Conservation (phyloP, 2,329 filamentous ascomycete species). For the Monilinia polystroma region DNA sequence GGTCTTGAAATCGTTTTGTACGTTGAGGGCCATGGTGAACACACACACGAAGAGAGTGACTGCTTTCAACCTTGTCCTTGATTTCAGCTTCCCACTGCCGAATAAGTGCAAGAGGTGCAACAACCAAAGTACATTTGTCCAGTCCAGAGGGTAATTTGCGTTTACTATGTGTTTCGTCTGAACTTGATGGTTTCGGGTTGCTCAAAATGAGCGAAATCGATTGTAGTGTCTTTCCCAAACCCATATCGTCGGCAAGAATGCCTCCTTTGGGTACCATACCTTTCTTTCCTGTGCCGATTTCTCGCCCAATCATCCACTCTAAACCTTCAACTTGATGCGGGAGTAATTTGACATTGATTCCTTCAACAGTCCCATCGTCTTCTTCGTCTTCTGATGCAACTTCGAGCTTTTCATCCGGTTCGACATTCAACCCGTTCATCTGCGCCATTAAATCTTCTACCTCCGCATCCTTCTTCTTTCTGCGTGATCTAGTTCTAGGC, state of each 20-base stretch:
- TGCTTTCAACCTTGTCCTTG: constrained; percentile 70
- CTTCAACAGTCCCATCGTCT: constrained; percentile 68
- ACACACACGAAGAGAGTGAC: constrained; percentile 73
- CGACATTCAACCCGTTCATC: constrained; percentile 46
- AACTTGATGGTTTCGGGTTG: constrained; percentile 68
- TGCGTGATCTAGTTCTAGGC: constrained; percentile 42
- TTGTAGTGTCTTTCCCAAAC: constrained; percentile 93
- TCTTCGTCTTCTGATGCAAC: constrained; percentile 46
- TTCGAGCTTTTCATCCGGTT: constrained; percentile 42
- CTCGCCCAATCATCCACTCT: constrained; percentile 91
- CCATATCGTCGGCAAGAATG: constrained; percentile 96
- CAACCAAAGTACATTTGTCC: constrained; percentile 80
- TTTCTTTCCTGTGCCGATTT: constrained; percentile 80
- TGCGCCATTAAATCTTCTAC: constrained; percentile 38
- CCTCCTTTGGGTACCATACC: constrained; percentile 84
- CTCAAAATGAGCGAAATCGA: constrained; percentile 84
- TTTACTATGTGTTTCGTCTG: constrained; percentile 52
- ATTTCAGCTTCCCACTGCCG: constrained; percentile 97
- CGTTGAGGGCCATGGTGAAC: constrained; percentile 89
- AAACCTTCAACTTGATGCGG: constrained; percentile 95
- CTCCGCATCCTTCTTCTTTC: constrained; percentile 42
- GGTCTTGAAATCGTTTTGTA: constrained; percentile 72
- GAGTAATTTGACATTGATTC: constrained; percentile 81
- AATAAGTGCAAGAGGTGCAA: constrained; percentile 90
- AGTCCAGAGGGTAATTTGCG: constrained; percentile 68